A percentile compares a stretch with the other conserved stretches of the same genome.
These are phyloP conservation scores for Verticillium albo-atrum DNA, from an alignment of 2,329 filamentous ascomycete species.

Conservation along the genomic window DNA sequence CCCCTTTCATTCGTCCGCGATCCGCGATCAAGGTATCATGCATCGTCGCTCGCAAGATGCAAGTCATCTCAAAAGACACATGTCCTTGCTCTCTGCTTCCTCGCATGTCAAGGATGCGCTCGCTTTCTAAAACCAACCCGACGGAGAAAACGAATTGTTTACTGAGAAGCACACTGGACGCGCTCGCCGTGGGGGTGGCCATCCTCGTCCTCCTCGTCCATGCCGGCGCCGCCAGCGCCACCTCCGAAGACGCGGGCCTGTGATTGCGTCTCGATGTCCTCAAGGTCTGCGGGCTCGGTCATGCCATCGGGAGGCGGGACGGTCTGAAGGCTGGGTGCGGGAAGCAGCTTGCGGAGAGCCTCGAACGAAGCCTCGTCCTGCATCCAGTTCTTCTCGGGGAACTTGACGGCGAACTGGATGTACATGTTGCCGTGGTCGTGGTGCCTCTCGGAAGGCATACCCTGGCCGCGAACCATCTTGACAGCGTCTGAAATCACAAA, in stretches of 20 bases:
- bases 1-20: background rate
- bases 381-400: constrained; percentile 76
- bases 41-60: background rate
- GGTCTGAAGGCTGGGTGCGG: constrained; percentile 58
- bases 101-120: background rate
- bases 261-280: constrained; percentile 73
- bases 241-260: constrained; percentile 61
- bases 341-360: constrained; percentile 79
- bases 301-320: constrained; percentile 78
- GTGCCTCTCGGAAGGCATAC: constrained; percentile 94
- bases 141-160: constrained; percentile 31
- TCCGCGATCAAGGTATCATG: background rate
- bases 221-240: constrained; percentile 44
- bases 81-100: background rate
- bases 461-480: constrained; percentile 93
- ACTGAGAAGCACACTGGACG: constrained; percentile 85
- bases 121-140: background rate
- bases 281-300: constrained; percentile 83
- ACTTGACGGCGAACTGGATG: constrained; percentile 96
- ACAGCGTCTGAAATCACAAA: constrained; percentile 60
- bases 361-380: constrained; percentile 66
- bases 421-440: constrained; percentile 96
- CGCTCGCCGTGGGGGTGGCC: constrained; percentile 71
- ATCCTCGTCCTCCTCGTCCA: constrained; percentile 76
- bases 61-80: background rate